Evolutionary conservation across 2,329 filamentous ascomycete genomes (phyloP).

Genomic region (Botryosphaeria dothidea): DNA sequence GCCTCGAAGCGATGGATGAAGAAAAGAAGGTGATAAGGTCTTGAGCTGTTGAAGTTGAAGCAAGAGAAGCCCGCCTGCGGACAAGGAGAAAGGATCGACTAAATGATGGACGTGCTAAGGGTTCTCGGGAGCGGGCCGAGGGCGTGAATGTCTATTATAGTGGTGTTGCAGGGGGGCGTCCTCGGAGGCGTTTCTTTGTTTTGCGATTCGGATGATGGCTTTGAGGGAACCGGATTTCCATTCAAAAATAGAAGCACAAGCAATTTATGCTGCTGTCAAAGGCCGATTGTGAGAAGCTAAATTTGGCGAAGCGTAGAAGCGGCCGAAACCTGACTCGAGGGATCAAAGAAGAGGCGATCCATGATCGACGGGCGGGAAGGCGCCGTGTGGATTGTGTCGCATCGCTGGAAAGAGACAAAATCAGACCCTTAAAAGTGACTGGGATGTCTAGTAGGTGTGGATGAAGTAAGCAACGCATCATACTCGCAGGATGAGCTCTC

Average conservation of each 20-base stretch:
- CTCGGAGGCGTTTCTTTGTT: not conserved
- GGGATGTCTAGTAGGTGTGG: not conserved
- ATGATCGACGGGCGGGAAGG: not conserved
- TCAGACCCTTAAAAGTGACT: not conserved
- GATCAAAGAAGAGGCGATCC: not conserved
- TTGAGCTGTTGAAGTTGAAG: too few species aligned
- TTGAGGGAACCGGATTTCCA: not conserved
- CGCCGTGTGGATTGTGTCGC: not conserved
- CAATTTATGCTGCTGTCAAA: not conserved
- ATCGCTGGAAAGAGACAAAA: not conserved
- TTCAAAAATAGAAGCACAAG: not conserved
- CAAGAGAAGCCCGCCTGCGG: constrained; percentile 7
- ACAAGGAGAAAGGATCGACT: not conserved
- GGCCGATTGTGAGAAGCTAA: constrained; percentile 2
- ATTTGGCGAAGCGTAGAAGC: not conserved
- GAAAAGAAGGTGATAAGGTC: not conserved
- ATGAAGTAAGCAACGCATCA: too few species aligned
- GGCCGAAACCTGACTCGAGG: not conserved
- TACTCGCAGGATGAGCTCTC: too few species aligned
- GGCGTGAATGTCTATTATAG: not conserved
- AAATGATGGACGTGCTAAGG: not conserved
- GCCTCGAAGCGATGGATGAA: not conserved
- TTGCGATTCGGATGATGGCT: not conserved
- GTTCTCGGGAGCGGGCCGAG: too few species aligned
- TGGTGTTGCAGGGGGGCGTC: too few species aligned